A percentile compares a stretch with the other conserved stretches of the same genome.
Conservation (phyloP, 2,329 filamentous ascomycete genomes). For the Apiospora rasikravindrae region DNA sequence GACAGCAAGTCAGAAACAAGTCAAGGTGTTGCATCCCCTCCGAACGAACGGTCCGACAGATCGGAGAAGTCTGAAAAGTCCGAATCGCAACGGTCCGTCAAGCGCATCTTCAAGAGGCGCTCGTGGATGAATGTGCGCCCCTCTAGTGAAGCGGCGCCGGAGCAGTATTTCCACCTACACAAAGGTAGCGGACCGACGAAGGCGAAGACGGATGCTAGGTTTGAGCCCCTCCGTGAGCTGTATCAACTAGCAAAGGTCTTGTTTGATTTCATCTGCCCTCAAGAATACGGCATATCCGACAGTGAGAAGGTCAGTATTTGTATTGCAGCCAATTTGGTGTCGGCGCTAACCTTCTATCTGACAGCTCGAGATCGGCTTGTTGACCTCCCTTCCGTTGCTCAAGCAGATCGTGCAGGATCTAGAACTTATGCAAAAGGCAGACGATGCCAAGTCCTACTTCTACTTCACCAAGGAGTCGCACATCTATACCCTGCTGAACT, state of each 20-base stretch:
- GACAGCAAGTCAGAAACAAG: conserved; percentile 50
- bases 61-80: conserved; percentile 36
- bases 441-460: conserved; percentile 94
- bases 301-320: conserved; percentile 70
- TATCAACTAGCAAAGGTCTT: conserved; percentile 93
- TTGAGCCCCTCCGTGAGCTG: conserved; percentile 88
- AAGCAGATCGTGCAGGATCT: conserved; percentile 97
- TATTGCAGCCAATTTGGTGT: conserved; percentile 24
- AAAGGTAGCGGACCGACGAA: conserved; percentile 76
- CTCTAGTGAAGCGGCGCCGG: conserved; percentile 60
- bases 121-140: conserved; percentile 64
- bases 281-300: conserved; percentile 96
- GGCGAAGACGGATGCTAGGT: conserved; percentile 80
- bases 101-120: conserved; percentile 63
- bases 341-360: conserved; percentile 1
- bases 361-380: conserved; percentile 87
- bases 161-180: conserved; percentile 90
- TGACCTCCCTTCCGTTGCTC: conserved; percentile 90
- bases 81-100: conserved; percentile 44
- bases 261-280: conserved; percentile 97
- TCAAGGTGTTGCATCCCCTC: conserved; percentile 36
- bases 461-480: conserved; percentile 99
- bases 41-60: conserved; percentile 35
- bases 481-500: conserved; percentile 97
- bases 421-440: conserved; percentile 90